Conservation (phyloP, 108 stramenopile genomes). For the Pseudonitzschia multistriata region DNA sequence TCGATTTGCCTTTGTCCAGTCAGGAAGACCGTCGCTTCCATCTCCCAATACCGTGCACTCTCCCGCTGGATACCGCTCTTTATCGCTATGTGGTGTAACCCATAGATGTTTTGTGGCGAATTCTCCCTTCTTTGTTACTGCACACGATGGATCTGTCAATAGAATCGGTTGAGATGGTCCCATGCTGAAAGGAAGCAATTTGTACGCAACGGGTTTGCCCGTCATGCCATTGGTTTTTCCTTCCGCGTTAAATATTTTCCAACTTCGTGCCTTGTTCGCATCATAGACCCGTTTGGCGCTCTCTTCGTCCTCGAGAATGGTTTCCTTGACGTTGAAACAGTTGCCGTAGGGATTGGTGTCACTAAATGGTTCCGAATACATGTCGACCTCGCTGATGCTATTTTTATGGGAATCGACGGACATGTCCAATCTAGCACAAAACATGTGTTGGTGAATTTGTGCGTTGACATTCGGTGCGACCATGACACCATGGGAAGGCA, state of each 20-base stretch:
- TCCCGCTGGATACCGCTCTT: conserved; percentile 59
- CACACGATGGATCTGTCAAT: conserved; percentile 32
- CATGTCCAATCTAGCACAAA: conserved; percentile 71
- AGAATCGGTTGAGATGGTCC: conserved; percentile 45
- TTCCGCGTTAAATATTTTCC: conserved; percentile 57
- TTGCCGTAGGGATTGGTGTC: conserved; percentile 45
- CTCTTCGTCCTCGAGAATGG: conserved; percentile 36
- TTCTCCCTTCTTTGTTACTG: conserved; percentile 44
- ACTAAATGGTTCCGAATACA: conserved; percentile 20
- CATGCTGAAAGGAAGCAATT: conserved; percentile 49
- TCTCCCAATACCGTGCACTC: conserved; percentile 48
- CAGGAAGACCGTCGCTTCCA: conserved; percentile 45
- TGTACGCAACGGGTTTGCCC: conserved; percentile 50
- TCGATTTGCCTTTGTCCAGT: conserved; percentile 45
- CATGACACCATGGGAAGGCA: conserved; percentile 53
- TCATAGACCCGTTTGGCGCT: conserved; percentile 39
- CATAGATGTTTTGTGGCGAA: conserved; percentile 56
- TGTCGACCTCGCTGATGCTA: conserved; percentile 55
- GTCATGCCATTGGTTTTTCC: conserved; percentile 26
- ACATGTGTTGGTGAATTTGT: conserved; percentile 77
- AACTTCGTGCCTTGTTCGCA: conserved; percentile 44
- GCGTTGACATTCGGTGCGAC: conserved; percentile 70
- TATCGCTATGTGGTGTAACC: conserved; percentile 48
- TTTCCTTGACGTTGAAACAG: conserved; percentile 44
- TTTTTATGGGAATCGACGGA: conserved; percentile 57